Conservation (phyloP, 805 yeast genomes). For the Phaffomyces thermotolerans region DNA sequence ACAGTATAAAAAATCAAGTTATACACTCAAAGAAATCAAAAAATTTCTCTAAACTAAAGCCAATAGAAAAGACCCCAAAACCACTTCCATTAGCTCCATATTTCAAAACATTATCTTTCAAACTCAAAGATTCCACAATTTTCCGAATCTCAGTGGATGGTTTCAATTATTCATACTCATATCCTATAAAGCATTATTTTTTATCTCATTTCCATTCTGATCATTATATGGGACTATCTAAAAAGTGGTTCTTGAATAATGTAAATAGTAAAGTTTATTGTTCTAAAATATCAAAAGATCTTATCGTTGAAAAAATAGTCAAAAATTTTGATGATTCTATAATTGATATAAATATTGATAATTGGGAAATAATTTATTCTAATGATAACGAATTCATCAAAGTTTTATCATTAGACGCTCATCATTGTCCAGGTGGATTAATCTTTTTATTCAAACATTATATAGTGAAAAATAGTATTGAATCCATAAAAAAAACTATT, state of each 20-base stretch:
- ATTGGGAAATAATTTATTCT: not conserved
- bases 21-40: constrained; percentile 12
- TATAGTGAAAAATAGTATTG: constrained; percentile 24
- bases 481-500: constrained; percentile 25
- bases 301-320: constrained; percentile 48
- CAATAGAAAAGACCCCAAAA: not conserved
- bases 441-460: constrained; percentile 61
- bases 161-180: constrained; percentile 39
- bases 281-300: constrained; percentile 57
- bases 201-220: constrained; percentile 88
- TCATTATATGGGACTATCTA: constrained; percentile 83
- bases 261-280: constrained; percentile 60
- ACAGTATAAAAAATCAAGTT: constrained; percentile 9
- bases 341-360: not conserved
- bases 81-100: constrained; percentile 31
- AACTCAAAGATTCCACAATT: constrained; percentile 2
- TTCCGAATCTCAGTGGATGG: constrained; percentile 57
- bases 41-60: constrained; percentile 13
- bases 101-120: constrained; percentile 45
- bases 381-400: constrained; percentile 30
- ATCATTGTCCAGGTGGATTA: constrained; percentile 96
- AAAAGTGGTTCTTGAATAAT: constrained; percentile 50
- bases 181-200: constrained; percentile 44
- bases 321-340: not conserved
- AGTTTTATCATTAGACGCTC: constrained; percentile 72